Evolutionary conservation across 306 rosid species (phyloP), one percentile per base, ranked within the genome.

Genomic region (Medicago lupulina): DNA sequence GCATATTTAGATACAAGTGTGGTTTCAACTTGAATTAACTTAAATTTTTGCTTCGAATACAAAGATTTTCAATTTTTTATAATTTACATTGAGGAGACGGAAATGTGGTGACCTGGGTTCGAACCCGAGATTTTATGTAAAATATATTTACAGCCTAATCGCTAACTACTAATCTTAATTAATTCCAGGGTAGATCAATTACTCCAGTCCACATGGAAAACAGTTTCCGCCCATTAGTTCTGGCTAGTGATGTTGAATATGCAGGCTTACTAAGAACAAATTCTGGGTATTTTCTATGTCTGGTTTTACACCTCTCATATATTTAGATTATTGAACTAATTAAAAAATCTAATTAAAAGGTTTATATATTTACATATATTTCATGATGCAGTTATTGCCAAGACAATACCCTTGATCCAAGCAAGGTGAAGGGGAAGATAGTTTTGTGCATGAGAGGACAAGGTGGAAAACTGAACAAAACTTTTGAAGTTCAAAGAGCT

Each of bases 381-480:
- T 55, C n/a, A 72, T 40, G 16, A 57, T 69, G 88, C 91, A 95
- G 99, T 55, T 84, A 67, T 79, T 94, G 97, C 79, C 70, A 88
- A 14, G 86, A 86, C 21, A 88, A 83, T 8, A 85, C 87, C 43
- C 98, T 94, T 64, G 74, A 88, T 25, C 83, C 89, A 1, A 72
- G 76, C 61, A 88, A 90, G 83, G 87, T 80, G 12, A 70, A 70
- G 38, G 98, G 98, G 46, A 94, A 92, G 82, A 86, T 95, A 81
- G 92, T 95, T 43, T 0, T 95, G 7, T 95, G 99, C 86, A 50
- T 81, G 75, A 90, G 99, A 86, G 99, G 96, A 8, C 18, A 40
- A 67, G 93, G 91, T 12, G 40, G 34, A 44, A 89, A 90, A 77
- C 38, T 89, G 60, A 78, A 47, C 14, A 88, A 92, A 79, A 92